Evolutionary conservation across 257 asterid species (phyloP).

Genomic region (Buddleja alternifolia): DNA sequence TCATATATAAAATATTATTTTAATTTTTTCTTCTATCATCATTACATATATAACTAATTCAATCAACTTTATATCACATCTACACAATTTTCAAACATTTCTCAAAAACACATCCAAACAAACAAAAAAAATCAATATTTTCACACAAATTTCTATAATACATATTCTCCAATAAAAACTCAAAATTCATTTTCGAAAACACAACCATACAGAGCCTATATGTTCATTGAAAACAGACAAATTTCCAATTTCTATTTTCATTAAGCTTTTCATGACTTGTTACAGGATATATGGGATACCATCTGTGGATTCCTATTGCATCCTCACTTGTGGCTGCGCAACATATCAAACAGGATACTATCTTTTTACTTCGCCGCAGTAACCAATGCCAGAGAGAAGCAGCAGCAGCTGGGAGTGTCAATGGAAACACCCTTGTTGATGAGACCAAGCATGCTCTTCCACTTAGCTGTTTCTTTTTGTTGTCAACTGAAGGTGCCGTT

Average conservation of each 20-base stretch:
- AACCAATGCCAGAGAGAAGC: constrained; percentile 43
- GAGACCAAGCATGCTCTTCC: constrained; percentile 79
- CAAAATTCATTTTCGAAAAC: no score
- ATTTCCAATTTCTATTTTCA: neutral
- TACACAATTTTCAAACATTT: no score
- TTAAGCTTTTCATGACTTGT: constrained; percentile 24
- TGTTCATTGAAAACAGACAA: neutral
- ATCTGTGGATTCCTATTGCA: constrained; percentile 71
- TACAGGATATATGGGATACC: constrained; percentile 82
- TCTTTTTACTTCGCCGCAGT: constrained; percentile 58
- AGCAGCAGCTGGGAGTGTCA: constrained; percentile 45
- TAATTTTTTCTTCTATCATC: no score
- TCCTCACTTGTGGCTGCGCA: constrained; percentile 89
- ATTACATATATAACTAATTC: no score
- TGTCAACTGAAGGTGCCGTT: constrained; percentile 70
- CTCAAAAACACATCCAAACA: no score
- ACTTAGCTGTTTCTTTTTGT: constrained; percentile 65
- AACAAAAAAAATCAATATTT: no score
- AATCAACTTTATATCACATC: no score
- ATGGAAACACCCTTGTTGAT: constrained; percentile 47
- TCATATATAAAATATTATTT: no score
- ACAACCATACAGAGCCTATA: no score
- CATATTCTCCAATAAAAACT: no score
- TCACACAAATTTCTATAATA: no score
- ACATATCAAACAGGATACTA: constrained; percentile 70